A percentile compares a stretch with the other conserved stretches of the same genome.
Conservation (phyloP, 1,139 yeast species). For the Saccharomycopsis hybrid region DNA sequence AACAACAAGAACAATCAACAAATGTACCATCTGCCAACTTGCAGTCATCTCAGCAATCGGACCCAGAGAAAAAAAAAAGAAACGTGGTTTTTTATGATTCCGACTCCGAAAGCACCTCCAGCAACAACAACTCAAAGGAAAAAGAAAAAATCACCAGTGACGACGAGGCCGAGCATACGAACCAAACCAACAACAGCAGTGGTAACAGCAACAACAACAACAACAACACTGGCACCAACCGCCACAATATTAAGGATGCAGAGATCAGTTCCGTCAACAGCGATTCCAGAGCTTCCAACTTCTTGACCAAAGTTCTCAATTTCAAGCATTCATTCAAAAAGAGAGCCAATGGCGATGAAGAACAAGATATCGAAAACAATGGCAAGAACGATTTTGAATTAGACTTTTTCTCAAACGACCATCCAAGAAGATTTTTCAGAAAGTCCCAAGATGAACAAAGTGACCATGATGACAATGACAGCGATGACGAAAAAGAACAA, state of each 20-base stretch:
- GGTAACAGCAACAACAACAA: background rate
- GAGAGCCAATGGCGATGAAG: conserved; percentile 1
- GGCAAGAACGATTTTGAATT: conserved; percentile 6
- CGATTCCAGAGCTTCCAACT: conserved; percentile 5
- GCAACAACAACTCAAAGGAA: conserved; percentile 10
- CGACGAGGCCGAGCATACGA: conserved; percentile 2
- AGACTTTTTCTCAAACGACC: conserved; percentile 7
- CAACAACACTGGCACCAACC: background rate
- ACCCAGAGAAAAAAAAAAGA: conserved; percentile 2
- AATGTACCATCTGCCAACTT: background rate
- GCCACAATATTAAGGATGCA: background rate
- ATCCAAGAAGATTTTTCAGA: conserved; percentile 2
- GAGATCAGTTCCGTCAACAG: conserved; percentile 1
- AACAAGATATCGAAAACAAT: conserved; percentile 1
- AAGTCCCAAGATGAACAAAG: background rate
- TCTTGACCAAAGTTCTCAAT: conserved; percentile 5
- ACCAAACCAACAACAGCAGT: background rate
- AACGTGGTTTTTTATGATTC: conserved; percentile 11
- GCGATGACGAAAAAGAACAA: conserved; percentile 7
- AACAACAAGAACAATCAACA: background rate
- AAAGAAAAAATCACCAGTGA: background rate
- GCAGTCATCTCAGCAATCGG: background rate
- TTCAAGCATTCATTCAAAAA: conserved; percentile 1
- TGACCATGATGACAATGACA: conserved; percentile 5
- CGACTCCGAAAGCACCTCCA: conserved; percentile 5